Base-by-base conservation (phyloP, 768 basidiomycete species). In the Tricholoma flavovirens region DNA sequence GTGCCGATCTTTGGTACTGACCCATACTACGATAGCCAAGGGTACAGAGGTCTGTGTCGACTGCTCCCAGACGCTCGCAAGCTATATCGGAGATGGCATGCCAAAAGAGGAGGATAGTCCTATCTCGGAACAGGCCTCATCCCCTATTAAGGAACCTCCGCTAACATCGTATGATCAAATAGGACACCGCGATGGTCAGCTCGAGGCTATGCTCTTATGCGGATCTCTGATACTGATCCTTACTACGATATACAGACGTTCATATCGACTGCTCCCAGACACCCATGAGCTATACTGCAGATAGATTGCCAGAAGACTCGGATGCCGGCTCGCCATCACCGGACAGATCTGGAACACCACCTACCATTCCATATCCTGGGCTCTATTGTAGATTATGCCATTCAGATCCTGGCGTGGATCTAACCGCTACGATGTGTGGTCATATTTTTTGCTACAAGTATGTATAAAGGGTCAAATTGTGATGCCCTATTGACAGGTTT, bases 371-470 rank as follows among this genome's bases (percentile, higher is more conserved):
- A 40, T 53, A 46, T 26, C 55, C 62, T 42, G 62, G 64, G 5
- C 62, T 82, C 49, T 77, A 83, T 48, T 84, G 81, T 55, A 75
- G 84, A 24, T 66, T 75, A 1, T 84, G 83, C 59, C 67, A 71
- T 5, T 64, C 69, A 22, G 75, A 83, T 52, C 73, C 76, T 1
- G 81, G 80, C 52, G 73, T 76, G 33, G 75, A 83, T 56, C 74
- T 77, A 45, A 83, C 80, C 2, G 83, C 77, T 19, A 83, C 80
- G 4, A 78, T 82, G 67, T 86, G 84, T 60, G 84, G 84, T 3
- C 84, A 86, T 58, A 61, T 86, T 15, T 86, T 86, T 59, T 86
- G 84, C 60, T 74, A 80, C 54, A 56, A 72, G 83, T 83, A 55
- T 21, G 78, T 59, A 49, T 61, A 40, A 4, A 19, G 42, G 36